Base-by-base conservation (phyloP, 306 rosid genomes). In the Potentilla sterilis region DNA sequence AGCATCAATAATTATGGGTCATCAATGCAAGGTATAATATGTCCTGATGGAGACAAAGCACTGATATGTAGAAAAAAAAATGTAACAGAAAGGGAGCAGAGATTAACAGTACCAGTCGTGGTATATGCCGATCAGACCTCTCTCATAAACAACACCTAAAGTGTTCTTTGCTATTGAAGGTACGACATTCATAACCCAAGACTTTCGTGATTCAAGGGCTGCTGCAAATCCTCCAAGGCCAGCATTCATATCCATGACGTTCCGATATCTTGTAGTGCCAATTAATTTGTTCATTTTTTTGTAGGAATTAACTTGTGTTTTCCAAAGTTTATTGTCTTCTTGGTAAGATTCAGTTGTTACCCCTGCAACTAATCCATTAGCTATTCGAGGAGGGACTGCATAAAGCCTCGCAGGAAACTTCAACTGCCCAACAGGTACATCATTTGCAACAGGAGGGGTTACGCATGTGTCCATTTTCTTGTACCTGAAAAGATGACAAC, bases 231-330 rank as follows among this genome's bases (percentile, higher is more conserved):
- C 99, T 67, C 99, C 99, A 13, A 96, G 96, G 77, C 87, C 95
- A 62, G 99, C 97, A 82, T 96, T 96, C 99, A 96, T 92, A 85
- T 96, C 99, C 98, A 96, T 96, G 75, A 90, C 73, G 79, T 92
- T 96, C 69, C 97, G 89, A 73, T 85, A 90, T 83, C 99, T 88
- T 24, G 87, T 49, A 12, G 92, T 81, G 79, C 99, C 97, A 48
- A 96, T 79, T 82, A 92, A 76, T 69, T 62, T 80, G 85, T 92
- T 90, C 8, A 79, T 82, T 85, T 91, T 89, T 83, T 86, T 89
- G 88, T 96, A 92, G 64, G 84, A 62, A 70, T 67, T 84, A 48
- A 90, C 81, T 72, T 78, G 93, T 84, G 88, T 90, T 87, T 85
- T 89, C 99, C 99, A 96, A 70, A 88, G 83, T 41, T 88, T 89